Evolutionary conservation across 1,284 basidiomycete species (phyloP).

Genomic region (Athelia psychrophila): DNA sequence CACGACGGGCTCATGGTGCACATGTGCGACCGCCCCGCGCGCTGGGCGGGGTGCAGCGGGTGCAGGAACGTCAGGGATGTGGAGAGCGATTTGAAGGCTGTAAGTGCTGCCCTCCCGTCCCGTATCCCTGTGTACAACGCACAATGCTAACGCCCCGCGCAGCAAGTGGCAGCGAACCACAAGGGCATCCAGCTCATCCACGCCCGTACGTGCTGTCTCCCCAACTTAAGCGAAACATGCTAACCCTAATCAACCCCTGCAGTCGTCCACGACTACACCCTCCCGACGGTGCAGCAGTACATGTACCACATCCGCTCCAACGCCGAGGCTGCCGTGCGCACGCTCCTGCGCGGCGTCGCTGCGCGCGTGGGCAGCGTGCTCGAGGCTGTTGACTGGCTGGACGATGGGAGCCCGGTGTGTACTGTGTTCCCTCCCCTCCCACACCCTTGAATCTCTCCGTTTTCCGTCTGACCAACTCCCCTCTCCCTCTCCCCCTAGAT

Average conservation of each 20-base stretch:
- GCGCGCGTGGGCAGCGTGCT: conserved; percentile 67
- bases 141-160: background rate
- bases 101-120: conserved; percentile 29
- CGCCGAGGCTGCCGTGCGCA: conserved; percentile 87
- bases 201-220: conserved; percentile 46
- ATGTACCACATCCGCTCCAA: conserved; percentile 91
- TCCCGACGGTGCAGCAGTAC: conserved; percentile 88
- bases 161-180: conserved; percentile 96
- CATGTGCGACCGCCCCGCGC: conserved; percentile 85
- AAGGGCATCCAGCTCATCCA: conserved; percentile 87
- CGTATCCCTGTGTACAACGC: too few relatives aligned
- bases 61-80: conserved; percentile 86
- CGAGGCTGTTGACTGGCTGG: conserved; percentile 75
- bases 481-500: conserved; percentile 50
- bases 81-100: conserved; percentile 90
- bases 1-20: conserved; percentile 70
- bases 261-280: conserved; percentile 87
- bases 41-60: conserved; percentile 82
- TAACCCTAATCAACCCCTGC: conserved; percentile 9
- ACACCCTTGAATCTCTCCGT: conserved; percentile 2
- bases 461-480: too few relatives aligned
- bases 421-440: background rate
- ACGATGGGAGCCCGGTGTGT: conserved; percentile 82
- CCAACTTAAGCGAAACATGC: conserved; percentile 19
- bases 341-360: conserved; percentile 78